Conservation (phyloP, 257 asterid species). For the Jacaranda copaia region DNA sequence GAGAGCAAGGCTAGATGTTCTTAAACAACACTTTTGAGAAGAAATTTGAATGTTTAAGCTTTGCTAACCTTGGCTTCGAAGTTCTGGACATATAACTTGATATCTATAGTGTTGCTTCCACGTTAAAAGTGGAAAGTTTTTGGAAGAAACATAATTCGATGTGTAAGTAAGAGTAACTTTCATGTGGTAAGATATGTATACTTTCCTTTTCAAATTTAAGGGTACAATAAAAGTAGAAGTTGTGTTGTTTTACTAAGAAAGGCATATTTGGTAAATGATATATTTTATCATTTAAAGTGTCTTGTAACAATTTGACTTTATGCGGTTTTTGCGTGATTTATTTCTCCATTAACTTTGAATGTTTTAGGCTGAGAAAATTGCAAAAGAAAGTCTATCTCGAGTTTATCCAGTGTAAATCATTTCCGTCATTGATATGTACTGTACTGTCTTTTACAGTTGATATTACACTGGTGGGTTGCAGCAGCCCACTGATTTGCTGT, state of each 20-base stretch:
- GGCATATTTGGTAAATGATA: background rate
- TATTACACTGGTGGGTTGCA: background rate
- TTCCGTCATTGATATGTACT: background rate
- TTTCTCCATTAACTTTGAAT: background rate
- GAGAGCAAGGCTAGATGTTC: too few species aligned
- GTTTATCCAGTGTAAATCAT: background rate
- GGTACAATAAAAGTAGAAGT: conserved; percentile 7
- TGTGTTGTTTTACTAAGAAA: background rate
- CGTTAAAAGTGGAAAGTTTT: background rate
- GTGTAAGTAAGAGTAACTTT: background rate
- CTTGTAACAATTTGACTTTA: background rate
- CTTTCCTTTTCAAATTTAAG: background rate
- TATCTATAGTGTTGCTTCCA: background rate
- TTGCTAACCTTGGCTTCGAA: too few species aligned
- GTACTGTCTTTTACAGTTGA: background rate
- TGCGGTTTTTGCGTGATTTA: background rate
- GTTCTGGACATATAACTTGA: background rate
- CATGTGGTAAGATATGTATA: background rate
- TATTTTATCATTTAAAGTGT: background rate
- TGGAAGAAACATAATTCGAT: background rate
- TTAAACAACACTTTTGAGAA: too few species aligned
- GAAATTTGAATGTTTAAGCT: too few species aligned
- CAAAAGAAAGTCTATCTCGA: background rate
- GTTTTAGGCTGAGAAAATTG: background rate
- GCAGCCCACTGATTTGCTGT: background rate